Evolutionary conservation across 2,329 filamentous ascomycete genomes (phyloP), one percentile per base, ranked within the genome.

Genomic region (Ploettnerulaceae sp.): DNA sequence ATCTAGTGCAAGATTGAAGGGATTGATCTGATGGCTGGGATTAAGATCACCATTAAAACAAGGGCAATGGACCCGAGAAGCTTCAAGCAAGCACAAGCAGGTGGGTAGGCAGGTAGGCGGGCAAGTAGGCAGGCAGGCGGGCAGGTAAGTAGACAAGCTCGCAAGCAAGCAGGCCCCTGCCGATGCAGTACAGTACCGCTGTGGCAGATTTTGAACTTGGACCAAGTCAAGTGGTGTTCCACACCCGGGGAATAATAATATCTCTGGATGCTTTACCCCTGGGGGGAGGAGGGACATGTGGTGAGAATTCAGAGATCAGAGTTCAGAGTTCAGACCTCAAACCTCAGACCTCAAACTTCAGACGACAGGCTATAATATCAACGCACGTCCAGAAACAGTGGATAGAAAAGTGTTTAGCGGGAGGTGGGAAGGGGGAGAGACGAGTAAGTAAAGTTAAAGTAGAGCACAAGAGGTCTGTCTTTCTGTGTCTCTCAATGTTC

Each of bases 1-100:
- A 60, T 61, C 55, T 57, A 55, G 44, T 48, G 45, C 52, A 63
- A 61, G 55, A 59, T 58, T 58, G 52, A 54, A 57, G 53, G 57
- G 49, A 46, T 55, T 49, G 51, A 55, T 51, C 51, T 55, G 54
- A 57, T 57, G 56, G 54, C 52, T 47, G 56, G 25, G 45, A 47
- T 50, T 58, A 57, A 57, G 57, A 59, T 60, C 56, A 54, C 52
- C 53, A 33, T 41, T 29, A 55, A 49, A 49, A 52, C 57, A 57
- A 58, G 58, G 58, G 52, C 53, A 57, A 42, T 57, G 45, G 54
- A 60, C 52, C 59, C 59, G 56, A 59, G 54, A 56, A 57, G 57
- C 53, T n/a, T n/a, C n/a, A n/a, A n/a, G n/a, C n/a, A n/a, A n/a
- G n/a, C n/a, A n/a, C n/a, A n/a, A 51, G 56, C 50, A 57, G 52